Percentiles rank a stretch among this genome's conserved stretches.
These are phyloP conservation scores for Hymenoscyphus albidus DNA, from an alignment of 2,329 filamentous ascomycete species.

Conservation along the genomic window DNA sequence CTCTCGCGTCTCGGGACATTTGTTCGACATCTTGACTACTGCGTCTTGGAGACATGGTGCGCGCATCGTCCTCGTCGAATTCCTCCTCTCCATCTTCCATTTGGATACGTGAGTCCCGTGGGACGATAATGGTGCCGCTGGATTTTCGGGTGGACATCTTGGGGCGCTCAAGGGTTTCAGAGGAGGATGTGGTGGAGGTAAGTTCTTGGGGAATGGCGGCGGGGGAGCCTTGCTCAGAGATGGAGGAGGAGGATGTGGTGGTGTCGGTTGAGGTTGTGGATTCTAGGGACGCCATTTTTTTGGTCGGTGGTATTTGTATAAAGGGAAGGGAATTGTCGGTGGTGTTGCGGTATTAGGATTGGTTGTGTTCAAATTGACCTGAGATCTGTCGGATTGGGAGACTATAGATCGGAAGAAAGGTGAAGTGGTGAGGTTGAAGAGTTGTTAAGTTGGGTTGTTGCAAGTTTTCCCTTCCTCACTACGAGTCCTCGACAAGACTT, in stretches of 20 bases:
- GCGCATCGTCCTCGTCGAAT: constrained; percentile 81
- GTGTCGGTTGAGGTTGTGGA: neutral
- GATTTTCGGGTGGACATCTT: constrained; percentile 70
- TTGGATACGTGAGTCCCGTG: constrained; percentile 71
- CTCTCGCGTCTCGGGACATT: constrained; percentile 76
- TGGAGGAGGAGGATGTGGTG: constrained; percentile 21
- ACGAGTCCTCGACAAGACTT: neutral
- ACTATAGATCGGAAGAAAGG: neutral
- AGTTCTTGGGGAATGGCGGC: constrained; percentile 23
- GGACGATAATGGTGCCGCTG: constrained; percentile 78
- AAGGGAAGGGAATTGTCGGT: neutral
- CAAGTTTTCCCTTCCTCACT: neutral
- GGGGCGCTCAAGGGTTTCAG: constrained; percentile 46
- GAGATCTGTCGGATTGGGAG: neutral
- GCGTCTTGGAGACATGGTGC: constrained; percentile 89
- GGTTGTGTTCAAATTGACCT: neutral
- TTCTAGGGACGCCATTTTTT: constrained; percentile 5
- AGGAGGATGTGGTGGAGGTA: neutral
- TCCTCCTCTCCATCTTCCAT: constrained; percentile 61
- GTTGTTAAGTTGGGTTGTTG: neutral
- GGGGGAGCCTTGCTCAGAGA: constrained; percentile 18
- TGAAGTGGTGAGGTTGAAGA: neutral
- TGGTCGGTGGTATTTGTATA: neutral
- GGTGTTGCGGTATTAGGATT: neutral
- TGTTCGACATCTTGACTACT: constrained; percentile 89